phyloP scores from a whole-genome alignment of 2,329 filamentous ascomycete genomes.

The Xylaria sp. region DNA sequence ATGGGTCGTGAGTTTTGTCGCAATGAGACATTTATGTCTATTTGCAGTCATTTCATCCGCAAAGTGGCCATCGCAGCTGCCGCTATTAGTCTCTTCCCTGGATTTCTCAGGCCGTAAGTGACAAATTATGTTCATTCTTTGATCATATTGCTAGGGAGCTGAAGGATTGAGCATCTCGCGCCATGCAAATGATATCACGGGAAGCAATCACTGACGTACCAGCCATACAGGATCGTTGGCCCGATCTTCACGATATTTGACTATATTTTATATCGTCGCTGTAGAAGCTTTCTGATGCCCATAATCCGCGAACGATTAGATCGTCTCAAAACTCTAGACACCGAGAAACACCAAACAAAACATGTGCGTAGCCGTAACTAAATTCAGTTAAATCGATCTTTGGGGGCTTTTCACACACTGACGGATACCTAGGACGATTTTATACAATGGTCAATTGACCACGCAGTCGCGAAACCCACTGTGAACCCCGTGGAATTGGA shows the following conservation, averaged over 20 bases:
- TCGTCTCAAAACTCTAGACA: slow-evolving; percentile 16
- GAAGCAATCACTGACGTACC: slow-evolving; percentile 5
- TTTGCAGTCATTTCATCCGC: slow-evolving; percentile 47
- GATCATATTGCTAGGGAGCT: no score
- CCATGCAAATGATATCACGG: not conserved
- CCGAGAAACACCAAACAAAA: slow-evolving; percentile 36
- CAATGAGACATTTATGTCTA: slow-evolving; percentile 44
- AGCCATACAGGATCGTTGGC: slow-evolving; percentile 42
- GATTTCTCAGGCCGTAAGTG: slow-evolving; percentile 47
- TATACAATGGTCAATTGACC: slow-evolving; percentile 53
- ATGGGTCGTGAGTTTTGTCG: slow-evolving; percentile 48
- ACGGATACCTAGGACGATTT: slow-evolving; percentile 49
- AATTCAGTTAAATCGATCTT: not conserved
- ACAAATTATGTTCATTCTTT: not conserved
- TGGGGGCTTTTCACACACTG: not conserved
- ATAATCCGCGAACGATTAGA: slow-evolving; percentile 48
- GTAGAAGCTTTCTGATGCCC: slow-evolving; percentile 48
- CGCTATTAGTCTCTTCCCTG: slow-evolving; percentile 46
- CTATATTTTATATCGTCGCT: slow-evolving; percentile 46
- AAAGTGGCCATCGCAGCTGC: slow-evolving; percentile 47
- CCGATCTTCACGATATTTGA: slow-evolving; percentile 48
- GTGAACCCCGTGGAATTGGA: slow-evolving; percentile 45
- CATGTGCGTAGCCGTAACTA: slow-evolving; percentile 34
- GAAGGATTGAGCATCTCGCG: not conserved
- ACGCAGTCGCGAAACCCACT: slow-evolving; percentile 46